Evolutionary conservation across 2,329 filamentous ascomycete genomes (phyloP).

Genomic region (Trichoderma harzianum): DNA sequence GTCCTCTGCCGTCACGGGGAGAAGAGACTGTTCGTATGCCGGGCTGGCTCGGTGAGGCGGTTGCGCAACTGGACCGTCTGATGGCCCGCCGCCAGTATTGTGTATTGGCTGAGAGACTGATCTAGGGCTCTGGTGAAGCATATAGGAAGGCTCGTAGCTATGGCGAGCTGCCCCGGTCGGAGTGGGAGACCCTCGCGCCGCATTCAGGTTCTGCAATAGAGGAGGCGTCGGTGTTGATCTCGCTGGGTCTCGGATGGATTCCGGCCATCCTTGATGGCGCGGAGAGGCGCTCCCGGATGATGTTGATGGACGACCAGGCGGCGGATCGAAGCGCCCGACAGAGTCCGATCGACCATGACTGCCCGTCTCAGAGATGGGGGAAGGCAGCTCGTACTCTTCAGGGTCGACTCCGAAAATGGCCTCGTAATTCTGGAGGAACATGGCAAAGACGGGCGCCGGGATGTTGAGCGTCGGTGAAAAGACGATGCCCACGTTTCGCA

Average conservation of each 20-base stretch:
- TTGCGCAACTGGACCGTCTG: constrained; percentile 24
- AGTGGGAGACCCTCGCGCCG: constrained; percentile 41
- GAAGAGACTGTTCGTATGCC: constrained; percentile 38
- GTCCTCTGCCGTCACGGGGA: constrained; percentile 29
- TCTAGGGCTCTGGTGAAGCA: constrained; percentile 35
- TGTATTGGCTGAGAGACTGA: constrained; percentile 41
- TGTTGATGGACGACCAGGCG: constrained; percentile 47
- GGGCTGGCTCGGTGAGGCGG: constrained; percentile 26
- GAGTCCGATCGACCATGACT: constrained; percentile 31
- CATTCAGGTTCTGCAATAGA: constrained; percentile 32
- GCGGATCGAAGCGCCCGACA: constrained; percentile 33
- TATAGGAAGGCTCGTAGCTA: constrained; percentile 45
- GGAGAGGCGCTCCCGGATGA: constrained; percentile 49
- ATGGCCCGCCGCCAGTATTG: constrained; percentile 36
- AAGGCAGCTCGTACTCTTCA: constrained; percentile 59
- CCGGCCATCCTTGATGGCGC: constrained; percentile 45
- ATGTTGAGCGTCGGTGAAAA: constrained; percentile 98
- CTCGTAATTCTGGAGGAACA: constrained; percentile 88
- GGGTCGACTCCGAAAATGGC: constrained; percentile 75
- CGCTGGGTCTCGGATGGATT: constrained; percentile 29
- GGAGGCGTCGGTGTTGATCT: constrained; percentile 51
- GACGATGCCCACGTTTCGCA: constrained; percentile 95
- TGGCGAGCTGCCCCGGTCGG: constrained; percentile 35
- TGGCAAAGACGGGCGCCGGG: constrained; percentile 86
- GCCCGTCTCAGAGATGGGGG: constrained; percentile 40